Percentiles rank a stretch among this genome's conserved stretches.
Evolutionary conservation across 805 yeast genomes (phyloP).

Genomic region (Metschnikowia dekortorum): DNA sequence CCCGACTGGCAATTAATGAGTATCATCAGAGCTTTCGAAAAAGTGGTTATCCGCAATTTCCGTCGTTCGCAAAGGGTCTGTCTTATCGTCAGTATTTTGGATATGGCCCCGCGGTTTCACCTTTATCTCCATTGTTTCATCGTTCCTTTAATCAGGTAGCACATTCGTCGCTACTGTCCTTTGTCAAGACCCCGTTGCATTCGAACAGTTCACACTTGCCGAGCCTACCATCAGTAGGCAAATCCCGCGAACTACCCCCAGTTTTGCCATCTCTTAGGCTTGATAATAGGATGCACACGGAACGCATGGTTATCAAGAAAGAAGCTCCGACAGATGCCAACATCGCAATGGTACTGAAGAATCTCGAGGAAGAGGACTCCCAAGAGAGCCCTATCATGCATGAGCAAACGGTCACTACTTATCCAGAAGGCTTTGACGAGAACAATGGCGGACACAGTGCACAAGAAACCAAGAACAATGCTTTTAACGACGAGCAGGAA

Average conservation of each 20-base stretch:
- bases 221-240: neutral
- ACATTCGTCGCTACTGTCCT: constrained; percentile 2
- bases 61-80: neutral
- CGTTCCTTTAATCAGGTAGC: constrained; percentile 27
- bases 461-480: neutral
- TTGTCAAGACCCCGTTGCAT: neutral
- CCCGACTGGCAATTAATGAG: constrained; percentile 10
- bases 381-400: neutral
- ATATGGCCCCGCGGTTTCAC: constrained; percentile 26
- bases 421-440: neutral
- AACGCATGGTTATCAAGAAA: neutral
- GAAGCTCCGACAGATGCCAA: neutral
- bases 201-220: neutral
- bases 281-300: neutral
- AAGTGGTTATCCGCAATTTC: neutral
- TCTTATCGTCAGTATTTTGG: constrained; percentile 2
- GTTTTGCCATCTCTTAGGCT: constrained; percentile 1
- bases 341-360: no score
- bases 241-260: neutral
- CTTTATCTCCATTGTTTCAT: constrained; percentile 39
- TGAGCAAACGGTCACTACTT: neutral
- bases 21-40: neutral
- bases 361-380: neutral
- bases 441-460: neutral
- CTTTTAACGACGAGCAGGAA: neutral